Evolutionary conservation across 495 filamentous ascomycete species (phyloP).

Genomic region (Aspergillus cristatus): DNA sequence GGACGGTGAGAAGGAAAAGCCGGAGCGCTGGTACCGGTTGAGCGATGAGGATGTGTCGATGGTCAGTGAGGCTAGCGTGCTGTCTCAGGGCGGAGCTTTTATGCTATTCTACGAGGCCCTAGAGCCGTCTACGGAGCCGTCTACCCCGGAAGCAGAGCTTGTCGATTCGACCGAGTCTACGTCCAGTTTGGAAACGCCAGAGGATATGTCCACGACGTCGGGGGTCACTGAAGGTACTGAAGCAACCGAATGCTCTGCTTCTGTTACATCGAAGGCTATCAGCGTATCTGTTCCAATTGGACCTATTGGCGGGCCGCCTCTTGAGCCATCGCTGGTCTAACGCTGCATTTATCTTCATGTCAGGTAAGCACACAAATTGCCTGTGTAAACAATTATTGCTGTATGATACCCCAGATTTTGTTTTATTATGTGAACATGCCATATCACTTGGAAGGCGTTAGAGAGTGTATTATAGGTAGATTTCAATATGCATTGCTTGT

Average conservation of each 20-base stretch:
- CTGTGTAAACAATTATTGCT: too few relatives aligned
- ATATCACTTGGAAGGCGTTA: conserved; percentile 5
- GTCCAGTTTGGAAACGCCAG: conserved; percentile 16
- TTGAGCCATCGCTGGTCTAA: too few relatives aligned
- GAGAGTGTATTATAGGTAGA: neutral
- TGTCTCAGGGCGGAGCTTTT: conserved; percentile 76
- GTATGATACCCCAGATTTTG: neutral
- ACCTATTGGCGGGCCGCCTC: too few relatives aligned
- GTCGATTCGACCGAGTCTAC: conserved; percentile 11
- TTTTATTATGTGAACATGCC: conserved; percentile 2
- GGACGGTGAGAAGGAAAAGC: conserved; percentile 29
- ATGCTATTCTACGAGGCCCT: conserved; percentile 89
- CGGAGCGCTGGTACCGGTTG: conserved; percentile 65
- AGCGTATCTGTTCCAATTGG: conserved; percentile 20
- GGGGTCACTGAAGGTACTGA: too few relatives aligned
- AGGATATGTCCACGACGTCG: conserved; percentile 22
- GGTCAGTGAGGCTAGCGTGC: conserved; percentile 63
- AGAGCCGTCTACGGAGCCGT: conserved; percentile 3
- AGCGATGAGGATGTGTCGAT: conserved; percentile 76
- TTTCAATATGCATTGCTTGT: too few relatives aligned
- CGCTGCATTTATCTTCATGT: too few relatives aligned
- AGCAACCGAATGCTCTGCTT: conserved; percentile 20
- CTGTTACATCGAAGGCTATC: conserved; percentile 24
- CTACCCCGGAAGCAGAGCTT: conserved; percentile 1
- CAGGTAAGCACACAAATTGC: too few relatives aligned